Base-by-base conservation (phyloP, 148 eudicot species). In the Oxyria digyna region DNA sequence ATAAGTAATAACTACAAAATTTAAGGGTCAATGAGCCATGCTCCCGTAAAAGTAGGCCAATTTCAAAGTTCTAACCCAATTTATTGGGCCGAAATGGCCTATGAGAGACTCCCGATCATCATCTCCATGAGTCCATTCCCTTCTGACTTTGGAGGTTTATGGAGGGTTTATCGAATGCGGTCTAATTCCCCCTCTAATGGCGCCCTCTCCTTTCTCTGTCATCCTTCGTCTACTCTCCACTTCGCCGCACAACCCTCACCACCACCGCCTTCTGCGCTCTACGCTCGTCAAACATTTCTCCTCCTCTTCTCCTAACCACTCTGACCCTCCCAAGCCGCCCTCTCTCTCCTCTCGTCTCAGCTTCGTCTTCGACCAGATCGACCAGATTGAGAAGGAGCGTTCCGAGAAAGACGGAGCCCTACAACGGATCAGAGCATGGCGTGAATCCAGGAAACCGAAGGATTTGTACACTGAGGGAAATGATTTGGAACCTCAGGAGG, bases 341-440 rank as follows among this genome's bases (percentile, higher is more conserved):
- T 85, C 96, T 0, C 90, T 90, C 33, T 82, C 98, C 0, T 82
- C 95, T 24, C 89, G 98, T 9, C 79, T 94, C 74, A 88, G 92
- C 83, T 90, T 87, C 74, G 88, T 94, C 48, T 94, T 94, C 84
- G 96, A 94, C 45, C 96, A 94, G 78, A 94, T 94, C 73, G 94
- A 90, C 68, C 84, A 85, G 45, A 86, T 94, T 26, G 96, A 94
- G 67, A 80, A 72, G 17, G 84, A 88, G 21, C 91, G 92, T 18
- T 40, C 87, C 17, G 85, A 89, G 49, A 86, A 88, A 31, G 98
- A 94, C 78, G 79, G 80, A 0, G 84, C 96, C 26, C 83, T 93
- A 8, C 89, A 86, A 59, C 85, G 96, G 1, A 93, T 93, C 27
- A 89, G 95, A 27, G 78, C 91, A 1, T 93, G 96, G 98, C 87